These are phyloP conservation scores for Ganoderma meredithae DNA, from an alignment of 1,284 basidiomycete genomes.

Conservation along the genomic window DNA sequence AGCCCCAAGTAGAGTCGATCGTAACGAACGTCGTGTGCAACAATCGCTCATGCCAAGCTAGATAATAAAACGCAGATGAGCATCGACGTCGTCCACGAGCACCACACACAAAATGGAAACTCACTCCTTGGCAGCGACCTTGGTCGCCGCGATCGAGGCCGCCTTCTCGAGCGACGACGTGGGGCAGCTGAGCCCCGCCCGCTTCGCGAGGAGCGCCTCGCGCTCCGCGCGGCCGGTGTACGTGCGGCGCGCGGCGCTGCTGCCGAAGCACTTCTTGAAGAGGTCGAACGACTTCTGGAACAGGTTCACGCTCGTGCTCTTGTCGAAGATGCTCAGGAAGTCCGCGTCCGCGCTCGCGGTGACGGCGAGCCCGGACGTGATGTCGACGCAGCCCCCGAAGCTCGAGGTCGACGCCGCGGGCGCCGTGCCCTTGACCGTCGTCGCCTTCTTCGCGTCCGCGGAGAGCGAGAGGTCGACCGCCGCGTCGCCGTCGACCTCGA, in stretches of 20 bases:
- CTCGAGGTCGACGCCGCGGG: conserved; percentile 10
- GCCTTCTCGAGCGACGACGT: conserved; percentile 13
- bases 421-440: neutral
- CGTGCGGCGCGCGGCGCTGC: conserved; percentile 25
- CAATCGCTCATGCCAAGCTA: conserved; percentile 19
- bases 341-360: conserved; percentile 39
- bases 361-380: conserved; percentile 37
- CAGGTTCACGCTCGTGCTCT: conserved; percentile 34
- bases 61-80: neutral
- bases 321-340: conserved; percentile 41
- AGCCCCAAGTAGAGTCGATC: conserved; percentile 26
- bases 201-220: conserved; percentile 22
- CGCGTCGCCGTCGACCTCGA: conserved; percentile 52
- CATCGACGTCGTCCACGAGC: neutral
- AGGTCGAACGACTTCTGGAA: conserved; percentile 41
- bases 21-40: conserved; percentile 18
- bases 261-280: conserved; percentile 40
- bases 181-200: conserved; percentile 21
- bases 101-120: neutral
- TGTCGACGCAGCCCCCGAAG: conserved; percentile 40
- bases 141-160: conserved; percentile 22
- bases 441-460: conserved; percentile 22
- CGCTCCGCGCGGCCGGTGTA: conserved; percentile 26
- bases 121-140: conserved; percentile 24
- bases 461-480: conserved; percentile 46